Base-by-base conservation (phyloP, 2,329 filamentous ascomycete genomes). In the Aspergillus sp. region DNA sequence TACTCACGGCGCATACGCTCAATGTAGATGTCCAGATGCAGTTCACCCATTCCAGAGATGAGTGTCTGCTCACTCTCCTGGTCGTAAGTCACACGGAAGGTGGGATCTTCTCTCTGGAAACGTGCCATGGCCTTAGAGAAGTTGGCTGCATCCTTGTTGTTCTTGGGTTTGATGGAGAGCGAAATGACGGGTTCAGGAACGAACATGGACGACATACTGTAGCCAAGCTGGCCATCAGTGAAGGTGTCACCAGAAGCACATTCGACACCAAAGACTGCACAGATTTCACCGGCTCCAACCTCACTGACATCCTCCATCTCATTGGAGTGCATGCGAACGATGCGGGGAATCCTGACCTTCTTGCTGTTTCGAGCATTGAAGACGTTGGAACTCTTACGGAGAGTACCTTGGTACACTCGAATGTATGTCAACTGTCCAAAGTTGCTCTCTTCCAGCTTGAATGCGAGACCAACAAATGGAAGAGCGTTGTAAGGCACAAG, bases 41-140 rank as follows among this genome's bases (percentile, higher is more conserved):
- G 71, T 69, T 98, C 93, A 56, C 93, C 93, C 93, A 98, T 98
- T 47, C 93, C 93, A 34, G 88, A 94, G 62, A 98, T 97, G 62
- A 98, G 95, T 38, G 91, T 97, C 74, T 98, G 89, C 63, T 95
- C 86, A 52, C 86, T 91, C 72, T 98, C 93, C 11, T 81, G 71
- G 62, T 98, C 93, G 58, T 95, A 90, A 58, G 89, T 86, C 32
- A 98, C 88, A 42, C 93, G 83, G 81, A 98, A 98, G 9, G 93
- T 98, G 4, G 93, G 93, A 60, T 98, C 93, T 71, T 98, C 93
- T 51, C 93, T 86, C 71, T 96, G 91, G 80, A 98, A 98, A 56
- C 93, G 88, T 67, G 91, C 93, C 83, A 98, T 97, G 56, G 93
- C 93, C 74, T 98, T 98, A 63, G 85, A 90, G 78, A 98, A 98